Percentiles rank a stretch among this genome's conserved stretches.
Evolutionary conservation across 192 early-diverging fungal genomes (phyloP).

Genomic region (Entomortierella parvispora): DNA sequence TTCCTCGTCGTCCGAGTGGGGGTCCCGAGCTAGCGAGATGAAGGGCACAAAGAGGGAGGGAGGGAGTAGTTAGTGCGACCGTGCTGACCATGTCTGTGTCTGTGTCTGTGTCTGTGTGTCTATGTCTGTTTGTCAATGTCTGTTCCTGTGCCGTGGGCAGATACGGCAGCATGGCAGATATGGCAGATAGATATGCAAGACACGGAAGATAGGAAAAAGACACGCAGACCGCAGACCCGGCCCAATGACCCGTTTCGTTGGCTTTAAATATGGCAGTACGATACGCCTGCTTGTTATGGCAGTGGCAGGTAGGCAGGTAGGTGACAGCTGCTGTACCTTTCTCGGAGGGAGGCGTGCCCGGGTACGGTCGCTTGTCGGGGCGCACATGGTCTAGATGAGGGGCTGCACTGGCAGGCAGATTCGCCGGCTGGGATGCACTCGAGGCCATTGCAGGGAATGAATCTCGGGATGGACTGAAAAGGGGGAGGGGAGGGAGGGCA

Average conservation of each 20-base stretch:
- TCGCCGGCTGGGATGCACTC: slow-evolving; percentile 6
- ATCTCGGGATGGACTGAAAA: not conserved
- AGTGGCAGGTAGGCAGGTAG: not conserved
- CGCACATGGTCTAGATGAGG: slow-evolving; percentile 12
- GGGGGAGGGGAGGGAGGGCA: not conserved
- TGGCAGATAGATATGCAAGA: not conserved
- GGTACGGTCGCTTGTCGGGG: slow-evolving; percentile 32
- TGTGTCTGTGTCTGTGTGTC: not conserved
- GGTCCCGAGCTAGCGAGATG: slow-evolving; percentile 8
- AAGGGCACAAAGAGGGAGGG: not conserved
- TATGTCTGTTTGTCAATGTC: too few species aligned
- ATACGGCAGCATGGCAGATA: too few species aligned
- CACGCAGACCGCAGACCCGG: too few species aligned
- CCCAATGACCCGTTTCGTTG: too few species aligned
- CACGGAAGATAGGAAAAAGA: too few species aligned
- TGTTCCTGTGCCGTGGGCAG: not conserved
- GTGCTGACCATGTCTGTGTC: not conserved
- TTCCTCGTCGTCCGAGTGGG: slow-evolving; percentile 13
- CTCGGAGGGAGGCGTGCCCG: slow-evolving; percentile 21
- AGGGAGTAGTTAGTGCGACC: not conserved
- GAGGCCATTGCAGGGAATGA: slow-evolving; percentile 15
- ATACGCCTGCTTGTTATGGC: not conserved
- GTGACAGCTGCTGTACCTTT: slow-evolving; percentile 13
- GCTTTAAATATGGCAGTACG: too few species aligned
- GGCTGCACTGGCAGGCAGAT: not conserved